Conservation (phyloP, 371 early-diverging fungal species). For the Batrachochytrium dendrobatidis region DNA sequence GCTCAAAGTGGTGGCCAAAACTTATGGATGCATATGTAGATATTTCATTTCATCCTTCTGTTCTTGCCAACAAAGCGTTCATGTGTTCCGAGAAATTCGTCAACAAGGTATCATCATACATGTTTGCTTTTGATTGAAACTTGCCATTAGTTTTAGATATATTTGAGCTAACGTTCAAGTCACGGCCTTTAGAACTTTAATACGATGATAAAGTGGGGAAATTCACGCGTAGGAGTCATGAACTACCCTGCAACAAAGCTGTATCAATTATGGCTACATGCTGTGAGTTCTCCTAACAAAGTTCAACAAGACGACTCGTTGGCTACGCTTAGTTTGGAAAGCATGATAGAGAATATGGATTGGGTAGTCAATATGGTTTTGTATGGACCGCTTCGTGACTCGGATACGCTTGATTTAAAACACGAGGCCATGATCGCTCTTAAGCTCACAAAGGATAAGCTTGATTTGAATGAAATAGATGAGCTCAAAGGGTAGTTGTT, state of each 20-base stretch:
- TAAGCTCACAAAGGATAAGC: slow-evolving; percentile 25
- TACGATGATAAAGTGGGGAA: slow-evolving; percentile 12
- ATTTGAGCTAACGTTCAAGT: no score
- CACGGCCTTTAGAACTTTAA: slow-evolving; percentile 8
- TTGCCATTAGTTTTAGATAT: no score
- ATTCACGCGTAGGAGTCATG: slow-evolving; percentile 13
- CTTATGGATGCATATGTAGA: slow-evolving; percentile 10
- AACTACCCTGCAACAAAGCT: slow-evolving; percentile 6
- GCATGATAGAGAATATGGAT: slow-evolving; percentile 34
- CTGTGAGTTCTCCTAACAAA: background rate
- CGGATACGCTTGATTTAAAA: slow-evolving; percentile 48
- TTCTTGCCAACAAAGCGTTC: slow-evolving; percentile 5
- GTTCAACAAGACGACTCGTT: slow-evolving; percentile 12
- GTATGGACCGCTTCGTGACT: slow-evolving; percentile 48
- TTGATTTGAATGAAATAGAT: slow-evolving; percentile 22
- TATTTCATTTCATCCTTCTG: slow-evolving; percentile 13
- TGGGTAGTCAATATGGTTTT: slow-evolving; percentile 36
- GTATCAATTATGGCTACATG: slow-evolving; percentile 5
- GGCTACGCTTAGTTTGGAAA: slow-evolving; percentile 28
- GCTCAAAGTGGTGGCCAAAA: slow-evolving; percentile 18
- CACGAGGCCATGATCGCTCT: slow-evolving; percentile 44
- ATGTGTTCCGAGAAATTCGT: background rate
- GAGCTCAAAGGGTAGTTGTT: slow-evolving; percentile 19
- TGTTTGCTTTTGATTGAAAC: no score
- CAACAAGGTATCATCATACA: slow-evolving; percentile 3